These are phyloP conservation scores for Bretschneidera sinensis DNA, from an alignment of 345 rosid species.

Conservation along the genomic window DNA sequence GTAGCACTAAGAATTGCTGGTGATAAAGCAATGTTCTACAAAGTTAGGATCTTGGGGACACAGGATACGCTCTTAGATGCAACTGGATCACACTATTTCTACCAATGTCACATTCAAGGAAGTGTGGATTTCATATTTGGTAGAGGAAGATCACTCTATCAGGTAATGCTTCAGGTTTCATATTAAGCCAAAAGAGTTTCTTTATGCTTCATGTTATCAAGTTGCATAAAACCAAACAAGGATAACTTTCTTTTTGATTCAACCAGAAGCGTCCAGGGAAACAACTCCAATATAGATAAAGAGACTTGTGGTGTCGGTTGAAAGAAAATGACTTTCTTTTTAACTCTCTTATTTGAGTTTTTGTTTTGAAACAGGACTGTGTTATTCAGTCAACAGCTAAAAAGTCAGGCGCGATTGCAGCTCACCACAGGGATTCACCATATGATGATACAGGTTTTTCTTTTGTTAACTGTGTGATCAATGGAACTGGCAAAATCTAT, in stretches of 20 bases:
- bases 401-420: conserved; percentile 68
- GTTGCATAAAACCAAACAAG: neutral
- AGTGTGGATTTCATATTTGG: conserved; percentile 87
- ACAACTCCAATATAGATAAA: no score
- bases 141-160: conserved; percentile 63
- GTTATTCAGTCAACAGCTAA: conserved; percentile 62
- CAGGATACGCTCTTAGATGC: conserved; percentile 93
- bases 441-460: conserved; percentile 75
- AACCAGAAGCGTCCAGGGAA: no score
- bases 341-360: neutral
- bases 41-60: conserved; percentile 59
- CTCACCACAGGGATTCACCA: conserved; percentile 69
- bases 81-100: conserved; percentile 73
- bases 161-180: no score
- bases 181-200: no score
- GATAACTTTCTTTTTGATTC: neutral
- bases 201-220: no score
- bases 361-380: conserved; percentile 46
- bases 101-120: conserved; percentile 66
- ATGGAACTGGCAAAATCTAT: conserved; percentile 68
- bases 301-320: no score
- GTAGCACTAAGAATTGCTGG: conserved; percentile 70
- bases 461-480: conserved; percentile 61
- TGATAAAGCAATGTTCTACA: conserved; percentile 77
- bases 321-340: neutral